These are phyloP conservation scores for Xylariaceae sp. DNA, from an alignment of 2,329 filamentous ascomycete genomes.

Conservation along the genomic window DNA sequence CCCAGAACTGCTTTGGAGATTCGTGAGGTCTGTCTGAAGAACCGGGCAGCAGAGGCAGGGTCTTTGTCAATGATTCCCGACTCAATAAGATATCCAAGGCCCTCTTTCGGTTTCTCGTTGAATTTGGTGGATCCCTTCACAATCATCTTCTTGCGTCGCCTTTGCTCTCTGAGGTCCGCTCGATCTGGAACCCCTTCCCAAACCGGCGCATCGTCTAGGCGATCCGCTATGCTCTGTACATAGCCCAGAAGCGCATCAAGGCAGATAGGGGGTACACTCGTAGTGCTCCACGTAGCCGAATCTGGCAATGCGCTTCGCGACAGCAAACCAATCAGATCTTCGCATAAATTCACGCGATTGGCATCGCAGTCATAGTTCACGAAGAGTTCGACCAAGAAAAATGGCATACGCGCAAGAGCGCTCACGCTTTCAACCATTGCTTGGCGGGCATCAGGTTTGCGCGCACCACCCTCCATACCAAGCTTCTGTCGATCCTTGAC, in stretches of 20 bases:
- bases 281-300: constrained; percentile 97
- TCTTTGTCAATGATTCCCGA: constrained; percentile 82
- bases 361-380: constrained; percentile 97
- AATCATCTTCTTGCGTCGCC: constrained; percentile 79
- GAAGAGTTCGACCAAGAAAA: constrained; percentile 91
- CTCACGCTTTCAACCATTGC: constrained; percentile 98
- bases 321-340: constrained; percentile 89
- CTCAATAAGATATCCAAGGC: constrained; percentile 77
- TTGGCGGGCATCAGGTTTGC: constrained; percentile 92
- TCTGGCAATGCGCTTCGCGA: constrained; percentile 94
- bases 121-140: constrained; percentile 85
- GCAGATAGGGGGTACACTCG: constrained; percentile 91
- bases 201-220: constrained; percentile 65
- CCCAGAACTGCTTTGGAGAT: constrained; percentile 88
- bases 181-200: constrained; percentile 63
- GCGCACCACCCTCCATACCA: constrained; percentile 82
- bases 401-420: constrained; percentile 84
- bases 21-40: constrained; percentile 79
- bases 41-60: constrained; percentile 73
- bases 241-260: constrained; percentile 87
- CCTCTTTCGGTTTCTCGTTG: constrained; percentile 88
- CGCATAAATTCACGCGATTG: constrained; percentile 84
- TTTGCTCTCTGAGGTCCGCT: constrained; percentile 60
- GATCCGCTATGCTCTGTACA: constrained; percentile 84
- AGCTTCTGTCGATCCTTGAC: constrained; percentile 90